These are phyloP conservation scores for Ganoderma leucocontextum DNA, from an alignment of 1,284 basidiomycete species.

Conservation along the genomic window DNA sequence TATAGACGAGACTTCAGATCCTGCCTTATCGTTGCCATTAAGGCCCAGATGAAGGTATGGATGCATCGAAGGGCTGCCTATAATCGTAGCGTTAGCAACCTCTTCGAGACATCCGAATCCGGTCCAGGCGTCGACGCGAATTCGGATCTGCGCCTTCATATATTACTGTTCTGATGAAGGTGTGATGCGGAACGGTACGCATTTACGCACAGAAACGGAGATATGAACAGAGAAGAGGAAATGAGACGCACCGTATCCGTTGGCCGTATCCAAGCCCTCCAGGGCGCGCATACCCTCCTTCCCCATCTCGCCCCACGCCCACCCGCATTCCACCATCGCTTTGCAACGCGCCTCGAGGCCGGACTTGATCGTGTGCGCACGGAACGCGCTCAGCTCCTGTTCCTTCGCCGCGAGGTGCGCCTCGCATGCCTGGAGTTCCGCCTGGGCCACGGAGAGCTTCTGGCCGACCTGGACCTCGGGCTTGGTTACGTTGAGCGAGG, in stretches of 20 bases:
- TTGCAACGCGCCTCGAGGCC: constrained; percentile 68
- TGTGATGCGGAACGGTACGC: too few relatives aligned
- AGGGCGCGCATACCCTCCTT: constrained; percentile 59
- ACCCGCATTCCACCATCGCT: constrained; percentile 73
- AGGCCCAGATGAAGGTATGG: constrained; percentile 36
- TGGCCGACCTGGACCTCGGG: constrained; percentile 44
- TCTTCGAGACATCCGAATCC: constrained; percentile 3
- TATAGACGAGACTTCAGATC: constrained; percentile 48
- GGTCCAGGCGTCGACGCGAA: too few relatives aligned
- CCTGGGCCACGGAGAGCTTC: constrained; percentile 72
- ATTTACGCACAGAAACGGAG: too few relatives aligned
- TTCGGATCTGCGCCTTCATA: too few relatives aligned
- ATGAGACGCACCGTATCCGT: constrained; percentile 39
- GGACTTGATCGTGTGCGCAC: constrained; percentile 60
- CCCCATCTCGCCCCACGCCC: constrained; percentile 71
- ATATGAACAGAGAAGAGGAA: neutral
- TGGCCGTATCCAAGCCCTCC: constrained; percentile 42
- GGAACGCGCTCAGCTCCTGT: constrained; percentile 60
- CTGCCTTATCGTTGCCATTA: constrained; percentile 34
- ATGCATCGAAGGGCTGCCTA: constrained; percentile 30
- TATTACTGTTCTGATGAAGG: too few relatives aligned
- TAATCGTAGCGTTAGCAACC: constrained; percentile 7
- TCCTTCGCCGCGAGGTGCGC: constrained; percentile 74
- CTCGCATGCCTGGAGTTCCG: constrained; percentile 82
- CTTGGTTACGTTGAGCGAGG: constrained; percentile 47